These are phyloP conservation scores for Remersonia thermophila DNA, from an alignment of 2,329 filamentous ascomycete species.

Conservation along the genomic window DNA sequence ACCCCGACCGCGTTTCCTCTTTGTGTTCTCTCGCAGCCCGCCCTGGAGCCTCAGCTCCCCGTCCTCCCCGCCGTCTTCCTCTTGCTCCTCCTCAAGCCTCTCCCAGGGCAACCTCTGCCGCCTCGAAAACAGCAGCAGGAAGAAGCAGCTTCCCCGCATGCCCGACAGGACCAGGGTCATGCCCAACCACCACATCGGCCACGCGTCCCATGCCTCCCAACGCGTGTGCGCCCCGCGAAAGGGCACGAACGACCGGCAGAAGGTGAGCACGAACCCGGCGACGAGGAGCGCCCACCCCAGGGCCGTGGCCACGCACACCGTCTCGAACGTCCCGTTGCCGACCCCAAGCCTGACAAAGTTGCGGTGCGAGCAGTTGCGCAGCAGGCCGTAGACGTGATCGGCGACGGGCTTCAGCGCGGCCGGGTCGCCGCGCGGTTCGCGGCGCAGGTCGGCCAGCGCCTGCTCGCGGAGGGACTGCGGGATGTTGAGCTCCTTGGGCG, in stretches of 20 bases:
- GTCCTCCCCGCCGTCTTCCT: background rate
- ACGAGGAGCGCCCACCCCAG: slow-evolving; percentile 30
- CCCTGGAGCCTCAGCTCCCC: background rate
- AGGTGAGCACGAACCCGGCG: slow-evolving; percentile 27
- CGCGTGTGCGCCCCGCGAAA: slow-evolving; percentile 27
- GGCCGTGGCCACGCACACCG: slow-evolving; percentile 32
- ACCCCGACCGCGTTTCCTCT: slow-evolving; percentile 12
- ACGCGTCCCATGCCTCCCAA: slow-evolving; percentile 30
- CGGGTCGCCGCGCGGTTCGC: slow-evolving; percentile 23
- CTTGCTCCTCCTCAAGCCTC: slow-evolving; percentile 28
- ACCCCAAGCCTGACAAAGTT: slow-evolving; percentile 42
- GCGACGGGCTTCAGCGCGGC: slow-evolving; percentile 29
- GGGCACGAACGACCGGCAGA: slow-evolving; percentile 29
- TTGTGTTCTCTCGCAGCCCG: slow-evolving; percentile 6
- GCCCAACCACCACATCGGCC: slow-evolving; percentile 35
- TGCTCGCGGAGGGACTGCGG: slow-evolving; percentile 29
- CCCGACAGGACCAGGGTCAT: slow-evolving; percentile 31
- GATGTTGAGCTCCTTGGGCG: slow-evolving; percentile 36
- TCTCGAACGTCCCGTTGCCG: slow-evolving; percentile 38
- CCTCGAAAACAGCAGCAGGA: slow-evolving; percentile 33
- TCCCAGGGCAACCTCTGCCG: slow-evolving; percentile 37
- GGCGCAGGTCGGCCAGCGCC: slow-evolving; percentile 25
- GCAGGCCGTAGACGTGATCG: slow-evolving; percentile 33
- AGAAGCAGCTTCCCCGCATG: slow-evolving; percentile 35
- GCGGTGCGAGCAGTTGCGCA: slow-evolving; percentile 36